Base-by-base conservation (phyloP, 495 filamentous ascomycete genomes). In the Lindgomyces ingoldianus region DNA sequence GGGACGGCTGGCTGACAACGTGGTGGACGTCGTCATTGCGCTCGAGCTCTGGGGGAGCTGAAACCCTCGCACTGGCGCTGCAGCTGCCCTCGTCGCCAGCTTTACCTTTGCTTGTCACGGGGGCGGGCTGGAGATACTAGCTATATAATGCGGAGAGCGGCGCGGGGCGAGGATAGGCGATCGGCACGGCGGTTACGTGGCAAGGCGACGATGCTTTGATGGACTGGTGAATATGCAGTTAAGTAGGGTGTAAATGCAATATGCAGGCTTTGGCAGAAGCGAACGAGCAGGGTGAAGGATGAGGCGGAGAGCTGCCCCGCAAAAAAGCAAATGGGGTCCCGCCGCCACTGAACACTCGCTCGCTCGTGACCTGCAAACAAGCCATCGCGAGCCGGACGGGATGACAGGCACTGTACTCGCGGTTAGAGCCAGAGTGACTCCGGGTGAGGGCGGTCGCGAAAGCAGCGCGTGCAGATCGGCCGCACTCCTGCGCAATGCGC, bases 1-100 rank as follows among this genome's bases (percentile, higher is more conserved):
- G 58, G 58, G 48, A 30, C n/a, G 58, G 45, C 19, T 33, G 19
- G 58, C 58, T 26, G 58, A 53, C 58, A 61, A 53, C 47, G 58
- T 53, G 58, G 25, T 24, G 25, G 24, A 21, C 18, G 42, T 27
- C 33, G 47, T 52, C 48, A 52, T 52, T 25, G 52, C 21, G 30
- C 52, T 24, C 9, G 33, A 39, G 33, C 52, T 41, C n/a, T 8
- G 12, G 16, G 6, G 3, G 21, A 41, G 48, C 47, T 61, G 58
- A 61, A 61, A 61, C 47, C 52, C 30, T 10, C 39, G 6, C 52
- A 9, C 9, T 42, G 36, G 16, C 25, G 16, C 19, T 19, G 29
- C 8, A 8, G 49, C 6, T 50, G 47, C 4, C 19, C n/a, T n/a
- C n/a, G 33, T 39, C 33, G 33, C 33, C 33, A 57, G 53, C 53